Evolutionary conservation across 2,329 filamentous ascomycete genomes (phyloP).

Genomic region (Penicillium sp.): DNA sequence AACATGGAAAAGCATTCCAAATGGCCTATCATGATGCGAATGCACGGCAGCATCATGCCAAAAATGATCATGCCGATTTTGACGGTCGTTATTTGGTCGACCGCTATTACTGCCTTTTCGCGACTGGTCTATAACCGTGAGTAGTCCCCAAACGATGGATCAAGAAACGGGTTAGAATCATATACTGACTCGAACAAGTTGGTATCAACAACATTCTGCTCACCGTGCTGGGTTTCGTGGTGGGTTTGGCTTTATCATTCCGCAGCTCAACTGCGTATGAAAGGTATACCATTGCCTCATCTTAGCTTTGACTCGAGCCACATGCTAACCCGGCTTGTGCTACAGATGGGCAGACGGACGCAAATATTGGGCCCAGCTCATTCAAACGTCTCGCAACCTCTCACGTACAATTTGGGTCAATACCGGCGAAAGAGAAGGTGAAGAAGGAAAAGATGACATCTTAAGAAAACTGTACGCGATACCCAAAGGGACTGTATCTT

Average conservation of each 20-base stretch:
- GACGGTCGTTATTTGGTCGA: conserved; percentile 65
- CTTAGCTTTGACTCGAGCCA: background rate
- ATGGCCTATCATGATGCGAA: conserved; percentile 71
- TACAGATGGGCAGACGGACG: conserved; percentile 60
- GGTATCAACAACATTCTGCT: conserved; percentile 68
- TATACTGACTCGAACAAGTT: conserved; percentile 32
- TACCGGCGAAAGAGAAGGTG: conserved; percentile 58
- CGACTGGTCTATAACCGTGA: conserved; percentile 45
- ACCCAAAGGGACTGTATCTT: background rate
- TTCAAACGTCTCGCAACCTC: conserved; percentile 57
- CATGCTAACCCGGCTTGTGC: background rate
- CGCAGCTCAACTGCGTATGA: conserved; percentile 76
- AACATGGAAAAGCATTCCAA: conserved; percentile 73
- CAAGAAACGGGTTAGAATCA: background rate
- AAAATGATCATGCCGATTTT: conserved; percentile 70
- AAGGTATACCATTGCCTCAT: conserved; percentile 42
- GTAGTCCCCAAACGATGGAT: conserved; percentile 10
- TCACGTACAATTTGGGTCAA: conserved; percentile 82
- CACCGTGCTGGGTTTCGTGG: conserved; percentile 78
- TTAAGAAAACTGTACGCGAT: conserved; percentile 61
- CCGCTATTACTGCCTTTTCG: conserved; percentile 61
- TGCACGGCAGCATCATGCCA: conserved; percentile 73
- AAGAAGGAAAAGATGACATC: conserved; percentile 63
- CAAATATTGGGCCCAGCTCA: conserved; percentile 61
- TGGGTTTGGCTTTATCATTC: conserved; percentile 75